Percentiles rank a stretch among this genome's conserved stretches.
phyloP scores from a whole-genome alignment of 2,329 filamentous ascomycete genomes.

The Phialophora macrospora region DNA sequence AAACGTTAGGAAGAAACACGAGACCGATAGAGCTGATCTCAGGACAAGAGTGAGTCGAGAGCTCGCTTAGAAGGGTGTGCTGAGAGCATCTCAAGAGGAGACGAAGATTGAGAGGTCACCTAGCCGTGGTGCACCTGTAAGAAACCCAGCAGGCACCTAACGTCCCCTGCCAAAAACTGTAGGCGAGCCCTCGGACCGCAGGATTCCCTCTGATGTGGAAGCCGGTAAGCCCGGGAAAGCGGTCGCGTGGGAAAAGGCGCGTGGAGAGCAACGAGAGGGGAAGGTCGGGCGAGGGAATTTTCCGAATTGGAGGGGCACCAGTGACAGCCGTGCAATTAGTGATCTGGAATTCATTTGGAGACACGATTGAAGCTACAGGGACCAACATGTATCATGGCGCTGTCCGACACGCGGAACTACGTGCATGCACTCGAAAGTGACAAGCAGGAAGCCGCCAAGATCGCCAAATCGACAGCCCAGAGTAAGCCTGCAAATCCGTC shows the following conservation, averaged over 20 bases:
- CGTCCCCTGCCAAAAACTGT: too few species aligned
- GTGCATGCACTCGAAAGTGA: slow-evolving; percentile 55
- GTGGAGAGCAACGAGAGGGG: not conserved
- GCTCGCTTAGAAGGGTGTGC: not conserved
- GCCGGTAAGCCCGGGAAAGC: too few species aligned
- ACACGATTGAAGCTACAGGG: not conserved
- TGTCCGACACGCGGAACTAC: slow-evolving; percentile 56
- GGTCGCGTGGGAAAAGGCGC: not conserved
- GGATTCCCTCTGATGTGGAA: too few species aligned
- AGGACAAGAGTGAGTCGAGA: too few species aligned
- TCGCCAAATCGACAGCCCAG: slow-evolving; percentile 52
- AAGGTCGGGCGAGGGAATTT: not conserved
- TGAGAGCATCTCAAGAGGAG: not conserved
- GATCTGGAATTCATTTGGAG: not conserved
- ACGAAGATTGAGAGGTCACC: not conserved
- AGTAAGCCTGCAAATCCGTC: slow-evolving; percentile 41
- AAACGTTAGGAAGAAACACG: too few species aligned
- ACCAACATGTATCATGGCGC: slow-evolving; percentile 38
- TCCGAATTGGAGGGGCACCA: not conserved
- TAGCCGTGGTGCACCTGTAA: not conserved
- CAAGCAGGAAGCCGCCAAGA: slow-evolving; percentile 52
- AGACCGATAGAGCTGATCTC: too few species aligned
- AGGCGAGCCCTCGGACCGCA: not conserved
- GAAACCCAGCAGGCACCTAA: not conserved
- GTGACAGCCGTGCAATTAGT: not conserved